phyloP scores from a whole-genome alignment of 148 eudicot genomes.

The Oxyria digyna region DNA sequence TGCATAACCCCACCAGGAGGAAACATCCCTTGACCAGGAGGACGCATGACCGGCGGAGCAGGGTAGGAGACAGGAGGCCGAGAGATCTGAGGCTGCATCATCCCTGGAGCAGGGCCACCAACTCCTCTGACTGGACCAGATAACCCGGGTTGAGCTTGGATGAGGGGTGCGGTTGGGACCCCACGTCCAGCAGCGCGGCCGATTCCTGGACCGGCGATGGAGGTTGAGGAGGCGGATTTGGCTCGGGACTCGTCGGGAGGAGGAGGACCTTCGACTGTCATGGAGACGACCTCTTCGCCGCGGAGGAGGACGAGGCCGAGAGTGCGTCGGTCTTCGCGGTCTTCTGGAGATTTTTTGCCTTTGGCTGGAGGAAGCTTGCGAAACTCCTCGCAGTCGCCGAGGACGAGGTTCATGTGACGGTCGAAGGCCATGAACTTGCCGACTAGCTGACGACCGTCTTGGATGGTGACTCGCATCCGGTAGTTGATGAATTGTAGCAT shows the following conservation, averaged over 20 bases:
- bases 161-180: constrained; percentile 37
- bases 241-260: constrained; percentile 82
- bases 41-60: constrained; percentile 36
- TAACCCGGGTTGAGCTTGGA: constrained; percentile 73
- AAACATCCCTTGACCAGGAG: constrained; percentile 42
- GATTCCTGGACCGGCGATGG: constrained; percentile 52
- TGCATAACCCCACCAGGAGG: constrained; percentile 13
- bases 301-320: constrained; percentile 84
- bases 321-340: constrained; percentile 67
- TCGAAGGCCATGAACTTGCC: constrained; percentile 98
- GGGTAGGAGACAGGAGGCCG: constrained; percentile 58
- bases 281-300: constrained; percentile 85
- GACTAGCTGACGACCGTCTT: constrained; percentile 81
- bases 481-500: constrained; percentile 97
- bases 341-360: constrained; percentile 38
- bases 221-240: constrained; percentile 31
- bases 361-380: constrained; percentile 75
- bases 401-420: constrained; percentile 95
- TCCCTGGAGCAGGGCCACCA: constrained; percentile 84
- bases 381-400: constrained; percentile 92
- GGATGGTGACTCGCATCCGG: constrained; percentile 88
- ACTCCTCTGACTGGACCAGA: constrained; percentile 88
- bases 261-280: constrained; percentile 97
- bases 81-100: constrained; percentile 98
- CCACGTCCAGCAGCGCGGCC: constrained; percentile 89